Evolutionary conservation across 2,329 filamentous ascomycete species (phyloP), one percentile per base, ranked within the genome.

Genomic region (Pyricularia pennisetigena): DNA sequence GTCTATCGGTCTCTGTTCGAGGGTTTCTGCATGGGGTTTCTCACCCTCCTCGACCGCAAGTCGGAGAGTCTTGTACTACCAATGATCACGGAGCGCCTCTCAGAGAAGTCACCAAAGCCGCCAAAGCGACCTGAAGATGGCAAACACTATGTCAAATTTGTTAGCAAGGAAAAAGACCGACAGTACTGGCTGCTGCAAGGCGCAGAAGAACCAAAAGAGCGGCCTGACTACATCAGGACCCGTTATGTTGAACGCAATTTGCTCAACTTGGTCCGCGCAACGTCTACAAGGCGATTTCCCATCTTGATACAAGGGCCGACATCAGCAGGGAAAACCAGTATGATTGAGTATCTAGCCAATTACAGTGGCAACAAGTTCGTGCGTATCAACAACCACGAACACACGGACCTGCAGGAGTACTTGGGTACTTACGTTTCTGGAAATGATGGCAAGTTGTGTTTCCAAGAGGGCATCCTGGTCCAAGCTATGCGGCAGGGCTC

Each of bases 331-430:
- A 99, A 99, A 79, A 99, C 95, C 0, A 98, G 94, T 78, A 99
- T 99, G 95, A 97, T 99, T 61, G 94, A 98, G 78, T 97, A 97
- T 76, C 85, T 99, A 54, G 94, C 96, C n/a, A 95, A 97, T 74
- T 90, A 92, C 68, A 98, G 93, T 32, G 95, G 96, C 3, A 97
- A 99, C 76, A 95, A 92, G 75, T 99, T 98, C 75, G 93, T 99
- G 62, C 88, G 95, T 70, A 99, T 99, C 82, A 99, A 99, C 80
- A 99, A 99, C 73, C 95, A 99, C 78, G 96, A 99, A 76, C 95
- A 99, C 75, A 99, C 95, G 0, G 95, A 99, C 77, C 82, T 99
- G 54, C 95, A 99, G 78, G 96, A 99, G 76, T 99, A 99, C 74
- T 82, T 99, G 6, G 95, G 95, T 23, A 97, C 93, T 0, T 99